phyloP scores from a whole-genome alignment of 1,284 basidiomycete genomes.

The Anthracocystis panici-leucophaei region DNA sequence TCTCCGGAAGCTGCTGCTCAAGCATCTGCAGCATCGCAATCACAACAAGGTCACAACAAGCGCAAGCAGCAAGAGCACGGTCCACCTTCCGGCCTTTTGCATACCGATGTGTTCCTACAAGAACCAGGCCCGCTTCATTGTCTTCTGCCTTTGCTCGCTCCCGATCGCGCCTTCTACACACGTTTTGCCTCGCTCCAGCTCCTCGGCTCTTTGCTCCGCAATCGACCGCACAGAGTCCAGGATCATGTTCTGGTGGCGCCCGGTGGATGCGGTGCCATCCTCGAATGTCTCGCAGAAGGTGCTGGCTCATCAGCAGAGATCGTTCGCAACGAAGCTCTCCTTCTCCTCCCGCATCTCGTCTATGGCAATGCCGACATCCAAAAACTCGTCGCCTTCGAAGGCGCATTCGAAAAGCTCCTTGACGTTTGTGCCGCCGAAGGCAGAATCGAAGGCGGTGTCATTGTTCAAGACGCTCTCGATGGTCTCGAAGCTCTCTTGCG shows the following conservation, averaged over 20 bases:
- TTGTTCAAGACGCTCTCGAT: slow-evolving; percentile 85
- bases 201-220: slow-evolving; percentile 80
- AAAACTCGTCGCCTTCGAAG: slow-evolving; percentile 96
- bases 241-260: slow-evolving; percentile 86
- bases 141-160: slow-evolving; percentile 76
- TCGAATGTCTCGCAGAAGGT: slow-evolving; percentile 74
- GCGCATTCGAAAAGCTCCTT: slow-evolving; percentile 95
- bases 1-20: slow-evolving; percentile 18
- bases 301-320: slow-evolving; percentile 65
- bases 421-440: slow-evolving; percentile 87
- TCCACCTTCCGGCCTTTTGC: slow-evolving; percentile 77
- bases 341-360: slow-evolving; percentile 84
- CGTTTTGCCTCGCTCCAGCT: slow-evolving; percentile 88
- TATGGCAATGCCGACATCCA: slow-evolving; percentile 92
- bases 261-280: slow-evolving; percentile 77
- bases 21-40: background rate
- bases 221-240: slow-evolving; percentile 81
- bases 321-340: slow-evolving; percentile 72
- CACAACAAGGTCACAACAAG: slow-evolving; percentile 25
- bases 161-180: slow-evolving; percentile 78
- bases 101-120: slow-evolving; percentile 79
- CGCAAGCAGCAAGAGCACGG: slow-evolving; percentile 41
- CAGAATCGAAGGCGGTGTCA: slow-evolving; percentile 86
- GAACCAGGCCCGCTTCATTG: slow-evolving; percentile 81
- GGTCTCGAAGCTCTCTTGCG: slow-evolving; percentile 87